Base-by-base conservation (phyloP, 1,139 yeast species). In the Protomyces pachydermus region DNA sequence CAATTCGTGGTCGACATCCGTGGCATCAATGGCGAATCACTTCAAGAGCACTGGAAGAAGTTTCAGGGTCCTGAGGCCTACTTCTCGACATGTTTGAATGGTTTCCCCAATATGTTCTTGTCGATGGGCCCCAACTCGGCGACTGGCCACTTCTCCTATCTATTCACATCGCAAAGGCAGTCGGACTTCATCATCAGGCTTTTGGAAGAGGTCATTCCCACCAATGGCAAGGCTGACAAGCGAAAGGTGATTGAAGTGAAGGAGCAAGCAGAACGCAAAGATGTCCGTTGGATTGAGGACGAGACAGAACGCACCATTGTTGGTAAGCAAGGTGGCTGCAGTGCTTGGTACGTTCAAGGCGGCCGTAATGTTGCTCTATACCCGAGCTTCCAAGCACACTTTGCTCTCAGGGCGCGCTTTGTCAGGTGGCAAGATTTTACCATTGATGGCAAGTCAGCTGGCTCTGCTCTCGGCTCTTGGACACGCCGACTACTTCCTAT, bases 91-190 rank as follows among this genome's bases (percentile, higher is more conserved):
- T 50, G 57, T 10, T 55, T 61, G 34, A 37, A 54, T 9, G 42
- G 51, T 10, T 61, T 54, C 60, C 64, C 64, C 46, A 61, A 61
- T 61, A 48, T 61, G 60, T 61, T 61, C 60, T 25, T 61, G 54
- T 48, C 57, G 34, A 48, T 54, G 58, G 64, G 64, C 14, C 64
- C 64, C 5, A 61, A 61, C 52, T 48, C 60, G 14, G 64, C 64
- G n/a, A 61, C 64, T 20, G 64, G 64, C 12, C 64, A 61, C 46
- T 55, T 28, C 52, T 35, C 52, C 34, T 54, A 52, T 48, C 56
- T 61, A 35, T 61, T 54, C 64, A 54, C 64, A 23, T 38, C 60
- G 10, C 60, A 61, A 42, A 42, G 64, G 12, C 64, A 60, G 50
- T 38, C 48, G 32, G 39, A 54, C 9, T 54, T 60, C 54, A 54